Evolutionary conservation across 1,284 basidiomycete species (phyloP), one percentile per base, ranked within the genome.

Genomic region (Ceratobasidium sp.): DNA sequence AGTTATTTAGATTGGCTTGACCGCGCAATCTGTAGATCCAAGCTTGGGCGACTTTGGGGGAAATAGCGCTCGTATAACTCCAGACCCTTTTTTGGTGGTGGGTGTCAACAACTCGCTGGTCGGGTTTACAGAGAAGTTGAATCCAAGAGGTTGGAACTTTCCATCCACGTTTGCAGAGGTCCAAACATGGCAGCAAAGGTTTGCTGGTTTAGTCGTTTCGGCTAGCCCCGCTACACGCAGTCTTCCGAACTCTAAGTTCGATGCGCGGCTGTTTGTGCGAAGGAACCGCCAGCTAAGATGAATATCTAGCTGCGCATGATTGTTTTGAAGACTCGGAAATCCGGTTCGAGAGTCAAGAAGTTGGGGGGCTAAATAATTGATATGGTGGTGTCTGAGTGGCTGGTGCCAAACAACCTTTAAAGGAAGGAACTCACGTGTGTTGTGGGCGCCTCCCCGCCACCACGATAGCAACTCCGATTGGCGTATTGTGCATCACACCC

Each of bases 131-230:
- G 23, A 16, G 48, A 28, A 28, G 23, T 50, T 5, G 36, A n/a
- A 23, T 39, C 14, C 32, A 41, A 53, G 30, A 30, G 6, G 23
- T 18, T 50, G 62, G 62, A 41, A 9, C 21, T 28, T 53, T 53
- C 45, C 45, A 34, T 10, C 18, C 28, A 6, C 30, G 2, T 21
- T 36, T 21, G 23, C n/a, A 53, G 28, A 16, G 21, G 26, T n/a
- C 62, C 62, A 41, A 65, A 53, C 34, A n/a, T 53, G 48, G 46
- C 39, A 18, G 53, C 48, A 52, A 65, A 65, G 62, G 62, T 6
- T n/a, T 34, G 4, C 9, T 6, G 30, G 30, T 10, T 16, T 4
- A 10, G 23, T 32, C 12, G 10, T 26, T 53, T 28, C 23, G 50
- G 50, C 8, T 26, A 53, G 16, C 28, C 50, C 50, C 50, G 50